Percentiles rank a stretch among this genome's conserved stretches.
Conservation (phyloP, 441 rosid species). For the Erysimum pusillum region DNA sequence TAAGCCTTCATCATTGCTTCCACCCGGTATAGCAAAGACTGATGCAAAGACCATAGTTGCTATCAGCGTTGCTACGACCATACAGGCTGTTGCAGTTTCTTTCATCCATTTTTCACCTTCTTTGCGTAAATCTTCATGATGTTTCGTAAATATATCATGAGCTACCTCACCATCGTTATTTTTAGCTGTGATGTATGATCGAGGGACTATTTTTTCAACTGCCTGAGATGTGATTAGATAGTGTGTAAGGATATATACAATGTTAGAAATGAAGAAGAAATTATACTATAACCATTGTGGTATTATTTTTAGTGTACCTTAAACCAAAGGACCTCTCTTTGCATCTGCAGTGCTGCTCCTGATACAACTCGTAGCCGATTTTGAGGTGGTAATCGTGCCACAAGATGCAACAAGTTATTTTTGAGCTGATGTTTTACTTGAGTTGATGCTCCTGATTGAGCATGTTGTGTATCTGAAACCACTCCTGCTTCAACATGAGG, state of each 20-base stretch:
- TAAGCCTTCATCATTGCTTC: slow-evolving; percentile 11
- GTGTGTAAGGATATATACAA: neutral
- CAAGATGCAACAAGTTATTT: slow-evolving; percentile 49
- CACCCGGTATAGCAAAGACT: slow-evolving; percentile 50
- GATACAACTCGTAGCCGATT: slow-evolving; percentile 43
- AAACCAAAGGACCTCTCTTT: slow-evolving; percentile 51
- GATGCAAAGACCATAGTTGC: slow-evolving; percentile 52
- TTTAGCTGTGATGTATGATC: neutral
- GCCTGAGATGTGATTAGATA: neutral
- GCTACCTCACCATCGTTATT: neutral
- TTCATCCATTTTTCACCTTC: slow-evolving; percentile 45
- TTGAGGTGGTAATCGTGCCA: slow-evolving; percentile 42
- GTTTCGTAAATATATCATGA: neutral
- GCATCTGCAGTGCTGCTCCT: slow-evolving; percentile 57
- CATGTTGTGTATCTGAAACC: too few species aligned
- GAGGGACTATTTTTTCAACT: slow-evolving; percentile 2
- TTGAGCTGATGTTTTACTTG: too few species aligned
- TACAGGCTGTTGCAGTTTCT: slow-evolving; percentile 30
- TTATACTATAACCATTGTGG: neutral
- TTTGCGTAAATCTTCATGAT: slow-evolving; percentile 7
- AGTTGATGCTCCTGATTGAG: too few species aligned
- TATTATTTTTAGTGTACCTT: slow-evolving; percentile 27
- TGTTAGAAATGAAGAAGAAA: too few species aligned
- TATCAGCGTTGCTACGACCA: slow-evolving; percentile 52
- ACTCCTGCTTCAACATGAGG: too few species aligned